Conservation (phyloP, 345 rosid species). For the Eucalyptus marginata region DNA sequence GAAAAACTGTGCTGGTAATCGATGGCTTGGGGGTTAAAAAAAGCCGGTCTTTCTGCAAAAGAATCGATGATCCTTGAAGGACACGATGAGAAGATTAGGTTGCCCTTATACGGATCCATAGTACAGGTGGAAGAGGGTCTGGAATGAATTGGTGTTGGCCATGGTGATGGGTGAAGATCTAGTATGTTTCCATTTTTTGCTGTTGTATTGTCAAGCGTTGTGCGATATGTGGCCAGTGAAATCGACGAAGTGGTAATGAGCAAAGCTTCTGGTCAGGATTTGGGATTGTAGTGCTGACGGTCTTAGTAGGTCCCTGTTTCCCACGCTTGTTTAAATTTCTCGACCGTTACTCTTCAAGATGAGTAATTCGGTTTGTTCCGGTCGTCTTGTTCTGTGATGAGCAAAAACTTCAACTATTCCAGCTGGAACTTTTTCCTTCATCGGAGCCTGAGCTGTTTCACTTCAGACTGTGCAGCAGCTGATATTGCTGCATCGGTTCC, state of each 20-base stretch:
- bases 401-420: neutral
- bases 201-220: neutral
- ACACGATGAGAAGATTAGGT: accelerated
- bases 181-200: neutral
- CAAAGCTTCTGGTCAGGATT: neutral
- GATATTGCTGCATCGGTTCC: constrained; percentile 15
- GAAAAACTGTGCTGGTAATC: neutral
- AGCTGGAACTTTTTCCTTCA: neutral
- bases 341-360: neutral
- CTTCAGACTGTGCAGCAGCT: neutral
- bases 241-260: neutral
- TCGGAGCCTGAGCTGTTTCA: neutral
- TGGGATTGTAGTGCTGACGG: neutral
- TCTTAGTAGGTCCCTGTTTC: neutral
- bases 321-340: neutral
- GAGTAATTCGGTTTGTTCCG: neutral
- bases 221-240: neutral
- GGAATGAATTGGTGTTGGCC: neutral
- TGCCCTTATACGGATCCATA: neutral
- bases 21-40: neutral
- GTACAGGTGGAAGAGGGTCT: neutral
- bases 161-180: neutral
- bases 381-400: neutral
- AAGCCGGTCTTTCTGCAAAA: neutral
- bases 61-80: neutral